Percentiles rank a stretch among this genome's conserved stretches.
These are phyloP conservation scores for Penicillium canariense DNA, from an alignment of 495 filamentous ascomycete genomes.

Conservation along the genomic window DNA sequence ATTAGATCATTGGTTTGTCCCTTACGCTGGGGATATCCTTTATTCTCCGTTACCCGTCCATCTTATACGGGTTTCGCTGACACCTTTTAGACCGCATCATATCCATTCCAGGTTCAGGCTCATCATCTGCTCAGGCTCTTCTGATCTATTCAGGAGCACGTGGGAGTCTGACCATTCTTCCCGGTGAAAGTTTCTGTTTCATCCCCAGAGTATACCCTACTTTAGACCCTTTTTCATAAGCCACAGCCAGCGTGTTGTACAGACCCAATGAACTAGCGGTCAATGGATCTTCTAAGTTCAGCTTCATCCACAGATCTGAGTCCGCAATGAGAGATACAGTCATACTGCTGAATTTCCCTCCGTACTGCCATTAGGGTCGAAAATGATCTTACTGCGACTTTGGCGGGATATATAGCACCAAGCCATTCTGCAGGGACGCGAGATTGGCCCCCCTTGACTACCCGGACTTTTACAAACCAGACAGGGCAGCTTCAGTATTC, in stretches of 20 bases:
- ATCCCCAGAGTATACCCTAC: not conserved
- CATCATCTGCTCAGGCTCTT: not conserved
- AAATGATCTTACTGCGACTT: not conserved
- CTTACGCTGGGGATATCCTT: constrained; percentile 6
- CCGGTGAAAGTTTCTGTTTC: not conserved
- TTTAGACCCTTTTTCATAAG: not conserved
- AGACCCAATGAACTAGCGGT: constrained; percentile 9
- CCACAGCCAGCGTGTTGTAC: constrained; percentile 18
- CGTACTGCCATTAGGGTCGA: not conserved
- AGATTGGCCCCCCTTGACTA: not conserved
- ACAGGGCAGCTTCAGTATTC: not conserved
- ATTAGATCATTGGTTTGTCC: not conserved
- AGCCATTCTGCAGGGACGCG: not conserved
- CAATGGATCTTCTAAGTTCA: constrained; percentile 13
- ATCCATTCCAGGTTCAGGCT: not conserved
- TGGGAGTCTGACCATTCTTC: not conserved
- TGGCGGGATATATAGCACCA: constrained; percentile 18
- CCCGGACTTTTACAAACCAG: not conserved
- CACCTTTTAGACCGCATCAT: constrained; percentile 1
- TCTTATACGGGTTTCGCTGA: constrained; percentile 13
- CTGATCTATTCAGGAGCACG: not conserved
- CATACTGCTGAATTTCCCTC: constrained; percentile 13
- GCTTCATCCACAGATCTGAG: constrained; percentile 19
- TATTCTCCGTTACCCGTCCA: constrained; percentile 3
- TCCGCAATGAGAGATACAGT: constrained; percentile 23